Base-by-base conservation (phyloP, 371 early-diverging fungal species). In the Mortierella sp. region DNA sequence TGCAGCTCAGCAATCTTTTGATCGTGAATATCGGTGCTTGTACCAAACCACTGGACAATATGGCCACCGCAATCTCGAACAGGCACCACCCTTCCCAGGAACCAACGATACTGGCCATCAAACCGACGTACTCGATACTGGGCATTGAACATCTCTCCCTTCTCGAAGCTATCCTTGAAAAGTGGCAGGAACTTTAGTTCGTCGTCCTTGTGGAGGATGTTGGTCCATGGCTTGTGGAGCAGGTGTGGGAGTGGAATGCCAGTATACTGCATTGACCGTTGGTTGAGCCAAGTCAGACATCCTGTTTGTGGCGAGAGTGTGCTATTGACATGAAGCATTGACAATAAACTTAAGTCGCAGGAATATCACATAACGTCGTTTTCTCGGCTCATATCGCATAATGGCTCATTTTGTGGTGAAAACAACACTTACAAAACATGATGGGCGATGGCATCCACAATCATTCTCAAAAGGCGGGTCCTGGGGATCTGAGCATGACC, bases 251-350 rank as follows among this genome's bases (percentile, higher is more conserved):
- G 73, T 0, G 90, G 75, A 16, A 78, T 72, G 1, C 92, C 92
- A 1, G 92, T 89, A 73, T 94, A 94, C 76, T 94, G 93, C 16
- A 93, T 74, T 3, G 88, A 87, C 31, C 94, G 89, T 73, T 91
- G 89, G 70, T 94, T 93, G n/a, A 94, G 91, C 94, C 94, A 94
- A 1, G 92, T 94, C n/a, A 91, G 82, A 60, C 90, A 89, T 19
- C 92, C 92, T 13, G 91, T 88, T 14, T 79, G 75, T 1, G 92
- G 90, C 3, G 94, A 92, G 60, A 90, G 90, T 16, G 93, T 93
- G 70, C 93, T 93, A 78, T 26, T 26, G 47, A 38, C 19, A 10
- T 44, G 38, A 70, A 6, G 16, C 14, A 26, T 76, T 10, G 13
- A 8, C 5, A 38, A 38, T 38, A 38, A 38, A 38, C 42, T 38